Conservation (phyloP, 2,329 filamentous ascomycete species). For the Alternaria ethzedia region DNA sequence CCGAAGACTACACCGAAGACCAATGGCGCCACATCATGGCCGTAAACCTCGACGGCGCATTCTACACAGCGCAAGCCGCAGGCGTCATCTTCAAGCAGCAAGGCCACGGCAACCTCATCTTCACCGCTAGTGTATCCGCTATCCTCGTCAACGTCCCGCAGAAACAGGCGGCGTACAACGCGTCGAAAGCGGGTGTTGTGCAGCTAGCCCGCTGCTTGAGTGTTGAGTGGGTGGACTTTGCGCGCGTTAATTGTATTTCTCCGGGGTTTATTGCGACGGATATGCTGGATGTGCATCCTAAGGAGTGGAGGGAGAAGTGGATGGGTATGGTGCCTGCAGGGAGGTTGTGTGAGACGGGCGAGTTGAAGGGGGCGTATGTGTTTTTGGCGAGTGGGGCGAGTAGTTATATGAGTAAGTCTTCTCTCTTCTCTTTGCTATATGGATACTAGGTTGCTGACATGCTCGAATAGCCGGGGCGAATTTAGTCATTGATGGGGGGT, state of each 20-base stretch:
- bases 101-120: constrained; percentile 75
- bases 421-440: not conserved
- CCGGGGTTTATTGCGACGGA: constrained; percentile 89
- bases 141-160: constrained; percentile 63
- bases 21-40: constrained; percentile 81
- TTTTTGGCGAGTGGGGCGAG: constrained; percentile 19
- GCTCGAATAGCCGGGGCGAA: not conserved
- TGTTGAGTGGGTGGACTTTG: constrained; percentile 33
- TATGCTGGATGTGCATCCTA: constrained; percentile 42
- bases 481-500: not conserved
- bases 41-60: constrained; percentile 81
- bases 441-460: not conserved
- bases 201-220: constrained; percentile 25
- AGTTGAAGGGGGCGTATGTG: constrained; percentile 45
- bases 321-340: constrained; percentile 46
- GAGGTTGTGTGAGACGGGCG: constrained; percentile 47
- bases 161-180: constrained; percentile 83
- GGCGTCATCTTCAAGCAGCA: constrained; percentile 69
- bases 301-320: constrained; percentile 42
- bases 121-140: constrained; percentile 71
- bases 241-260: constrained; percentile 78
- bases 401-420: constrained; percentile 19
- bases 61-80: constrained; percentile 71
- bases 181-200: constrained; percentile 44
- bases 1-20: constrained; percentile 77